Base-by-base conservation (phyloP, 1,284 basidiomycete genomes). In the Boletus smithii region DNA sequence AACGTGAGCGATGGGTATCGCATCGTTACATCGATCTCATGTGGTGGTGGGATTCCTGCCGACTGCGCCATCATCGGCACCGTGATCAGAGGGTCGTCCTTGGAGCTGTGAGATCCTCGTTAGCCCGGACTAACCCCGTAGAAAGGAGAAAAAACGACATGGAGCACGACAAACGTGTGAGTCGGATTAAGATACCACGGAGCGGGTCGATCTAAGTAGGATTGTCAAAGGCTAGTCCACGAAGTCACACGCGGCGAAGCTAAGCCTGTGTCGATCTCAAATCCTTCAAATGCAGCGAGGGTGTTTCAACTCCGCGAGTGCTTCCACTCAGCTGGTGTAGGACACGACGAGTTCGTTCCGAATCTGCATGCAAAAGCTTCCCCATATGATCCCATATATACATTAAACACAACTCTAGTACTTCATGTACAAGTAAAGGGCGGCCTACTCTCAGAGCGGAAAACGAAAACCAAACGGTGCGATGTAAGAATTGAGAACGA, bases 1-100 rank as follows among this genome's bases (percentile, higher is more conserved):
- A 63, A 62, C 8, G 46, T 33, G 34, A 67, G 44, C 16, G 53
- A 42, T 41, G 62, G 45, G 14, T n/a, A 24, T 30, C 18, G 37
- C 7, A 20, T 49, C 30, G 36, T 16, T 1, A n/a, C 9, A 2
- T 44, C 30, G 35, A 43, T 35, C 38, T 36, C 16, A 6, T 8
- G 16, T 33, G 43, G 17, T 6, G 22, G 35, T n/a, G 20, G 22
- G 23, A 29, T 8, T 22, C 14, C 34, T 13, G 30, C 39, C 11
- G 42, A 42, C 14, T 37, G 44, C 23, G 31, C 36, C 53, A 56
- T 59, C 53, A 56, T 26, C 8, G 9, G 24, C 24, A 24, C 24
- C 4, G 20, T 20, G 4, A 20, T 20, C 20, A 20, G 20, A 20
- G 20, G 20, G 20, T 20, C 20, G n/a, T n/a, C 20, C 4, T 20